phyloP scores from a whole-genome alignment of 179 eudicot genomes.

The Beta corolliflora region DNA sequence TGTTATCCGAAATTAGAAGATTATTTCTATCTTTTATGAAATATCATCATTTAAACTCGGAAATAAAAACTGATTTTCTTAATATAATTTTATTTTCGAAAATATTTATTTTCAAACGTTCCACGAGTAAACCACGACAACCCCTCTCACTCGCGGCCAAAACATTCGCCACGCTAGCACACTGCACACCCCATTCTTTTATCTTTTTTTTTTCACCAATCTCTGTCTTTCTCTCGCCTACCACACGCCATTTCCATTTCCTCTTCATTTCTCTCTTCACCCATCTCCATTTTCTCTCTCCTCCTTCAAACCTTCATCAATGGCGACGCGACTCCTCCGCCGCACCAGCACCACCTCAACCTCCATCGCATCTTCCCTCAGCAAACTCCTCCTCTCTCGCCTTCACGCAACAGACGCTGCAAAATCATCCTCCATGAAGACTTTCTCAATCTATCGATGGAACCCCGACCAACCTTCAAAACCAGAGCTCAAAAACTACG shows the following conservation, averaged over 20 bases:
- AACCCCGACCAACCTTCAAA: slow-evolving; percentile 71
- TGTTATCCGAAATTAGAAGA: too few relatives aligned
- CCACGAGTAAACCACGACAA: slow-evolving; percentile 21
- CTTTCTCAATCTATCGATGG: slow-evolving; percentile 97
- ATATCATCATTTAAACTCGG: too few relatives aligned
- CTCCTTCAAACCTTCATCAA: slow-evolving; percentile 11
- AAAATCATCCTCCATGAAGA: slow-evolving; percentile 43
- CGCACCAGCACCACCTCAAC: slow-evolving; percentile 38
- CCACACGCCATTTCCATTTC: neutral
- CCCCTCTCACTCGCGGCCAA: slow-evolving; percentile 12
- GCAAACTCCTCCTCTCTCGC: slow-evolving; percentile 30
- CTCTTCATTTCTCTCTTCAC: neutral
- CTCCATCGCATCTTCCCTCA: slow-evolving; percentile 31
- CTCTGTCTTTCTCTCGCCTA: neutral
- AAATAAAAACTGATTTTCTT: too few relatives aligned
- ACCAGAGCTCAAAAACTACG: slow-evolving; percentile 65
- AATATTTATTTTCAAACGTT: neutral
- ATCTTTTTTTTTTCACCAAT: neutral
- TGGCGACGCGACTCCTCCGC: slow-evolving; percentile 68
- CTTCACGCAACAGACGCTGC: slow-evolving; percentile 54
- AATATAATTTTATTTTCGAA: too few relatives aligned
- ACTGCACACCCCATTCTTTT: neutral
- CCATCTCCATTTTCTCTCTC: neutral
- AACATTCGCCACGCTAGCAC: neutral
- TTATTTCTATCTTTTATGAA: too few relatives aligned